Evolutionary conservation across 352 stramenopile genomes (phyloP), one percentile per base, ranked within the genome.

Genomic region (Globisporangium rhizosaccharum): DNA sequence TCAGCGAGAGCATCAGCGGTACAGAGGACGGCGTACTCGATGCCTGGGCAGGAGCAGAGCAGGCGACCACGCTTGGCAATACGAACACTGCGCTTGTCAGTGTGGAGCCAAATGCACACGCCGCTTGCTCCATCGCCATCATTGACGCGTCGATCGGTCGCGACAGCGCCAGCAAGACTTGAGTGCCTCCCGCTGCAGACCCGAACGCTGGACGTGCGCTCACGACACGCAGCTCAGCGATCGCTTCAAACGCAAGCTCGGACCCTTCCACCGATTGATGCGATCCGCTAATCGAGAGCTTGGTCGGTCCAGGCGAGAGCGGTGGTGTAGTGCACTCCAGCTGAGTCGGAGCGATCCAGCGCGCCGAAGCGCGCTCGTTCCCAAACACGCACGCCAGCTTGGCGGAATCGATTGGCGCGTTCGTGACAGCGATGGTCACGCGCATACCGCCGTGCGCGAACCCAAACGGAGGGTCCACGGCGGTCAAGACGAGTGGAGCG

Each of bases 381-480:
- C 60, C 71, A 53, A 83, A 83, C 3, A 70, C 18, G 46, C 74
- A 83, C 26, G 39, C 66, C 2, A 73, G 37, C 1, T 59, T 39
- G 7, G 44, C 50, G 17, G 14, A 1, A 33, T 28, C 28, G 37
- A 2, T 37, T 53, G 56, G 47, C 11, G 60, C 41, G 25, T 57
- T 49, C 17, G 44, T 56, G 1, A 70, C 59, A 5, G 71, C 37
- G 47, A 83, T 23, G 33, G 33, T 61, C 3, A 75, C 52, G 6
- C 30, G 45, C 36, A 60, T 61, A 14, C 70, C 69, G 11, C 73
- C 73, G n/a, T 39, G 28, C 55, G 55, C 58, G n/a, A 79, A 76
- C 0, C 67, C 72, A 28, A 76, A 54, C 20, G 23, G 54, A n/a
- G 74, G 70, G 2, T 45, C 37, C n/a, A 56, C 56, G 23, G 51